Conservation (phyloP, 169 alveolate species). For the Miamiensis avidus region DNA sequence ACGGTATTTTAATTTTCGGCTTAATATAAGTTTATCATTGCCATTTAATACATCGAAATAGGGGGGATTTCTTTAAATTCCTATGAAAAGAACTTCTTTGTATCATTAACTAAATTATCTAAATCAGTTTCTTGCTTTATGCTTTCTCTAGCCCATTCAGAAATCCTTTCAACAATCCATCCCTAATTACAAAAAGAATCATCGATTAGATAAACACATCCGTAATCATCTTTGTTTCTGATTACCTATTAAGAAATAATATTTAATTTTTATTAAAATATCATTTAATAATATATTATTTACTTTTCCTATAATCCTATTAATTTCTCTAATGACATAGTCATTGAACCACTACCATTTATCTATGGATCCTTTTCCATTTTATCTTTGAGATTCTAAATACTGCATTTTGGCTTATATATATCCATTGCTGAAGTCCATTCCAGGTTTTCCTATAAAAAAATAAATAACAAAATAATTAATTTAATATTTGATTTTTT, state of each 20-base stretch:
- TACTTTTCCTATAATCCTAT: background rate
- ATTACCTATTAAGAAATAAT: background rate
- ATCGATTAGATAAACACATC: background rate
- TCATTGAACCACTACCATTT: background rate
- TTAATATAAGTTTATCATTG: too few species aligned
- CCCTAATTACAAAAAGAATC: background rate
- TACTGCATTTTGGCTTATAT: background rate
- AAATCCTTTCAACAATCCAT: background rate
- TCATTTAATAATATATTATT: too few species aligned
- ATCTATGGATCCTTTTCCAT: too few species aligned
- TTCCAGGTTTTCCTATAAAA: background rate
- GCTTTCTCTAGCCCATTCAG: background rate
- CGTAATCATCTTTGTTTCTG: background rate
- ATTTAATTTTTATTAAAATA: too few species aligned
- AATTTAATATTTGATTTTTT: too few species aligned
- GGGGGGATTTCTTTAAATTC: background rate
- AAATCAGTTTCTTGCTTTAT: background rate
- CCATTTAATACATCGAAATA: too few species aligned
- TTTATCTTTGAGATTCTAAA: background rate
- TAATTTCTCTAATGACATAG: background rate
- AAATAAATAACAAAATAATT: too few species aligned
- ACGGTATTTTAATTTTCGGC: too few species aligned
- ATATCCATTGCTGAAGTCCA: background rate
- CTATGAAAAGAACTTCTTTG: background rate
- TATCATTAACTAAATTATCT: background rate